Conservation (phyloP, 2,329 filamentous ascomycete species). For the Neofusicoccum sp. region DNA sequence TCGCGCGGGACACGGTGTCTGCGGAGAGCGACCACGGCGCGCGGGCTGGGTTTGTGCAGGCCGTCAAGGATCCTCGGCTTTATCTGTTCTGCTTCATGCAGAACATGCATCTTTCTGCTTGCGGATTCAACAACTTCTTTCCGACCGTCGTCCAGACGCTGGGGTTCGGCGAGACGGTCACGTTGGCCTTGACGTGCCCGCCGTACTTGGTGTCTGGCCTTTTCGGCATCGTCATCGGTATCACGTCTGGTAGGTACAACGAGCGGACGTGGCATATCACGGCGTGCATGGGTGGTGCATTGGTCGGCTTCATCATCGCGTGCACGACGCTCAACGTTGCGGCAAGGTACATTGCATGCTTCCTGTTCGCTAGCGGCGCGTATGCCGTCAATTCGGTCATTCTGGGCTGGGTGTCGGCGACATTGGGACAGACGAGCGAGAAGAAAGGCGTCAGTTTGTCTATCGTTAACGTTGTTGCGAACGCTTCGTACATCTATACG, state of each 20-base stretch:
- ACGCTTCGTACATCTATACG: slow-evolving; percentile 42
- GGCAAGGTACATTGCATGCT: slow-evolving; percentile 35
- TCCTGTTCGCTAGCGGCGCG: slow-evolving; percentile 35
- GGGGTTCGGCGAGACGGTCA: slow-evolving; percentile 38
- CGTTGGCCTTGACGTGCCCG: slow-evolving; percentile 33
- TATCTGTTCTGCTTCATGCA: slow-evolving; percentile 11
- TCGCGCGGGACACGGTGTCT: slow-evolving; percentile 55
- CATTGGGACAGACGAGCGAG: slow-evolving; percentile 45
- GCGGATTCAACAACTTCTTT: slow-evolving; percentile 36
- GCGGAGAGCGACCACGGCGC: slow-evolving; percentile 34
- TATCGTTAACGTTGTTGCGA: slow-evolving; percentile 47
- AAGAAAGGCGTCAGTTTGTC: slow-evolving; percentile 48
- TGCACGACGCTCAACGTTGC: slow-evolving; percentile 31
- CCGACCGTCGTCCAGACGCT: slow-evolving; percentile 41
- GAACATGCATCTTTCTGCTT: slow-evolving; percentile 1
- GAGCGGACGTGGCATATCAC: slow-evolving; percentile 29
- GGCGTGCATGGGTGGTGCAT: slow-evolving; percentile 28
- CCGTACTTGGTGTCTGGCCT: slow-evolving; percentile 27
- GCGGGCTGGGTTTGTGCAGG: neutral
- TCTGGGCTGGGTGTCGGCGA: slow-evolving; percentile 46
- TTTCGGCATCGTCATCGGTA: slow-evolving; percentile 27
- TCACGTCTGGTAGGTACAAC: slow-evolving; percentile 36
- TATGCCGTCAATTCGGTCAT: slow-evolving; percentile 34
- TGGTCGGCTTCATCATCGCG: slow-evolving; percentile 35
- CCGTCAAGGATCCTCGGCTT: neutral